Evolutionary conservation across 2,329 filamentous ascomycete species (phyloP), one percentile per base, ranked within the genome.

Genomic region (Teratosphaeria epicoccoides): DNA sequence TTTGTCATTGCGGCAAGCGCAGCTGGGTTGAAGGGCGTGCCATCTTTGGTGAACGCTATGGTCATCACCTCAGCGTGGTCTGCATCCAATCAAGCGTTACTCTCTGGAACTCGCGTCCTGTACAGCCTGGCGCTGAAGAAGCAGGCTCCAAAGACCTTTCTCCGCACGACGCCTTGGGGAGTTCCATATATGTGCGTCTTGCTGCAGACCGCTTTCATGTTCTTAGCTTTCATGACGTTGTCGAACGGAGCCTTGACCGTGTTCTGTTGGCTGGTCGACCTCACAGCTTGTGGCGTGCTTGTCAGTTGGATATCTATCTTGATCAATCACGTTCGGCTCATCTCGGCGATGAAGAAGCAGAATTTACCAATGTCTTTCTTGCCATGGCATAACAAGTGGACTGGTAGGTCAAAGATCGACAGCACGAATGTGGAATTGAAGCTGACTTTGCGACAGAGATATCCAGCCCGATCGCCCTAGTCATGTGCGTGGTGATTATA

Each of bases 11-110:
- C 78, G 14, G 80, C 82, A 57, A 68, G 77, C 53, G 73, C 79
- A 55, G 80, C 81, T 11, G 78, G 80, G 43, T 78, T 87, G 37
- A 76, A 76, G 2, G 76, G 79, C 47, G 73, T 86, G 11, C 56
- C 83, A 59, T 78, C 79, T 55, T 75, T 85, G 57, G 82, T 87
- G 70, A 87, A 87, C 63, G 82, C 76, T 23, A 80, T 78, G 14
- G 78, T 87, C 57, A 70, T 86, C 46, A 81, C 84, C 6, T 84
- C 81, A 6, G 83, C 82, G 1, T 77, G 76, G 68, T 77, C 74
- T 0, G 75, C 77, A 7, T 77, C 74, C 43, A 81, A 80, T 61
- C 72, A 74, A 0, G 77, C 77, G 65, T 64, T 78, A n/a, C 79
- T 77, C 63, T 71, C 75, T 12, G 74, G 73, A 3, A 74, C 72